Evolutionary conservation across 305 asterid genomes (phyloP), one percentile per base, ranked within the genome.

Genomic region (Andrographis paniculata): DNA sequence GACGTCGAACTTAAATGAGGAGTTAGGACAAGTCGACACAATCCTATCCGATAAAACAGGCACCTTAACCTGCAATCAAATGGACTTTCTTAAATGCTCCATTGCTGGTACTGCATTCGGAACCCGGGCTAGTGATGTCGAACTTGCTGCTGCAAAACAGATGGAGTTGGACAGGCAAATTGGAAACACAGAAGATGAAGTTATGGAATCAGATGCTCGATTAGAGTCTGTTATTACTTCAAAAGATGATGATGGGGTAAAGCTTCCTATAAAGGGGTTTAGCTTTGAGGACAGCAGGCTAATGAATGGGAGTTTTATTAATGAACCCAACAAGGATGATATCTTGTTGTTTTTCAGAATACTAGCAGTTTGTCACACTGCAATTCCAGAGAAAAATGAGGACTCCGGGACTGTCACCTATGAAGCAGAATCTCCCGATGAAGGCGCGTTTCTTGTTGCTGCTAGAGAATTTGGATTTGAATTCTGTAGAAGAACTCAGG

Each of bases 361-460:
- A 62, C 69, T 86, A 17, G 63, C 93, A n/a, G 50, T 86, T 55
- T 86, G 96, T 60, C 96, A 86, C 60, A 64, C 84, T 20, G 96
- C 93, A 44, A 80, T 86, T 62, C 96, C 96, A 1, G 94, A 82
- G 68, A 44, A 67, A 53, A 77, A 77, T 48, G 73, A 75, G 66
- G 92, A 77, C 30, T 75, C 92, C 6, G 96, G 92, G 19, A 9
- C 42, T n/a, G 40, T 75, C 31, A 69, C 82, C 17, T 86, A 86
- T 68, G 96, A 82, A 68, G 94, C 92, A 17, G 96, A 86, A 45
- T 86, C 96, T 2, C 96, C 96, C 0, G 96, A 86, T 63, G 96
- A 86, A 73, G 82, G 82, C 28, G 71, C 96, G 22, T 82, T 86
- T 70, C 82, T 86, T 39, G 76, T 82, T 64, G 94, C 96, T 45